Conservation (phyloP, 1,139 yeast species). For the Kazachstania sp. region DNA sequence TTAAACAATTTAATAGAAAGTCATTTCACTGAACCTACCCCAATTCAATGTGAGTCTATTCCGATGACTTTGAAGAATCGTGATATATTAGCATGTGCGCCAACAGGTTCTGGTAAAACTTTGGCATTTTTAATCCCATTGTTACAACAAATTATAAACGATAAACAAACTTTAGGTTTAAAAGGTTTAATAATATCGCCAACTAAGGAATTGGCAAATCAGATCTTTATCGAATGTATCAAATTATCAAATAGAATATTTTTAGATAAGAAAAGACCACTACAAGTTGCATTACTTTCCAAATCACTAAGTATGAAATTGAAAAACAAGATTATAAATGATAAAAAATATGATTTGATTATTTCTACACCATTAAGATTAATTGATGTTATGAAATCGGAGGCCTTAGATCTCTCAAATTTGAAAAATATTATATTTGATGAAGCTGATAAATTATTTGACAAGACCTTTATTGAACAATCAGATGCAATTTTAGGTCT, state of each 20-base stretch:
- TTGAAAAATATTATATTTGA: slow-evolving; percentile 78
- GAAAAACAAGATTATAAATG: slow-evolving; percentile 46
- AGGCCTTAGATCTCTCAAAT: slow-evolving; percentile 46
- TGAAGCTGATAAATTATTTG: slow-evolving; percentile 93
- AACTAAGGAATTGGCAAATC: slow-evolving; percentile 84
- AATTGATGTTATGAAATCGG: slow-evolving; percentile 65
- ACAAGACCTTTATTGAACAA: slow-evolving; percentile 83
- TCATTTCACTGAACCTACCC: slow-evolving; percentile 78
- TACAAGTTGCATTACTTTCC: slow-evolving; percentile 62
- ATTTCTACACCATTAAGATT: slow-evolving; percentile 85
- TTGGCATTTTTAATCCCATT: slow-evolving; percentile 81
- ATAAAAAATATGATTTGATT: slow-evolving; percentile 65
- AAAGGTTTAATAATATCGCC: slow-evolving; percentile 83
- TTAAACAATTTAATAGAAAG: slow-evolving; percentile 57
- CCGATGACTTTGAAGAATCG: slow-evolving; percentile 58
- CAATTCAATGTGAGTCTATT: slow-evolving; percentile 82
- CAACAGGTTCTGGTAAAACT: slow-evolving; percentile 92
- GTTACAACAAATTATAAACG: slow-evolving; percentile 44
- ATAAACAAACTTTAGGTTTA: slow-evolving; percentile 37
- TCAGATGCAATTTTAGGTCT: slow-evolving; percentile 75
- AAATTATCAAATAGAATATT: slow-evolving; percentile 41
- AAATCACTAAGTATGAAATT: slow-evolving; percentile 70
- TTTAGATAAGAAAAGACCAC: slow-evolving; percentile 37
- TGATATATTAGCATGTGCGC: slow-evolving; percentile 82
- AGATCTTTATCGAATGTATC: slow-evolving; percentile 65